A percentile compares a stretch with the other conserved stretches of the same genome.
Evolutionary conservation across 2,329 filamentous ascomycete species (phyloP).

Genomic region (Diatrype stigma): DNA sequence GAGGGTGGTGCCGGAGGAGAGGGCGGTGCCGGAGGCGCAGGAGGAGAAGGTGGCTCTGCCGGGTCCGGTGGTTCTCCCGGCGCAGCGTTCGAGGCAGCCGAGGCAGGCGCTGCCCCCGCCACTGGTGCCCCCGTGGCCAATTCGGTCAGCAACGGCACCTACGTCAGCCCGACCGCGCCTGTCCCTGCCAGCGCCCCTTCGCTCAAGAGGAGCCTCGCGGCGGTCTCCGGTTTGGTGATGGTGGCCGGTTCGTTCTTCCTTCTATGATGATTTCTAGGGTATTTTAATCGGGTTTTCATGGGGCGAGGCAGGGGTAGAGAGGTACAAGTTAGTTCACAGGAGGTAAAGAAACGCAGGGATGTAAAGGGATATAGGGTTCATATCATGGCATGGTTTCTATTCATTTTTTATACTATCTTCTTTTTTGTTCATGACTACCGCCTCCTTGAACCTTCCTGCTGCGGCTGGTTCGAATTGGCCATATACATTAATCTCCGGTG

Average conservation of each 20-base stretch:
- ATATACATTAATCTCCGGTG: not conserved
- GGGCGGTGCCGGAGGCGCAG: not conserved
- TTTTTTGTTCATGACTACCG: not conserved
- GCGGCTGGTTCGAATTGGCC: not conserved
- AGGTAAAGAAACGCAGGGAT: not conserved
- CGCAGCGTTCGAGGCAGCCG: not conserved
- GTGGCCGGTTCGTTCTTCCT: conserved; percentile 23
- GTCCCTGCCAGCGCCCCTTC: conserved; percentile 22
- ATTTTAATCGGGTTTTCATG: not conserved
- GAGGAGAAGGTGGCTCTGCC: not conserved
- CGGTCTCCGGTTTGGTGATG: conserved; percentile 23
- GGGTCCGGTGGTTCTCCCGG: no score
- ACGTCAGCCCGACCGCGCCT: conserved; percentile 9
- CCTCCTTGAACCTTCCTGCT: not conserved
- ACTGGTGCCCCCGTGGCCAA: not conserved
- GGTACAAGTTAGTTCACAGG: not conserved
- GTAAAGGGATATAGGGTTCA: not conserved
- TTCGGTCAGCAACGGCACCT: conserved; percentile 13
- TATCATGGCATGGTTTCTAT: not conserved
- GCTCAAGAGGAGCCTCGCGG: conserved; percentile 21
- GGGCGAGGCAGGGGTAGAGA: not conserved
- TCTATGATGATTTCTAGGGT: conserved; percentile 20
- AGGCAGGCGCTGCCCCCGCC: not conserved
- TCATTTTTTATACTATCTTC: no score
- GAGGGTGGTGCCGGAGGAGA: not conserved